Evolutionary conservation across 2,329 filamentous ascomycete species (phyloP).

Genomic region (Penicillium concentricum): DNA sequence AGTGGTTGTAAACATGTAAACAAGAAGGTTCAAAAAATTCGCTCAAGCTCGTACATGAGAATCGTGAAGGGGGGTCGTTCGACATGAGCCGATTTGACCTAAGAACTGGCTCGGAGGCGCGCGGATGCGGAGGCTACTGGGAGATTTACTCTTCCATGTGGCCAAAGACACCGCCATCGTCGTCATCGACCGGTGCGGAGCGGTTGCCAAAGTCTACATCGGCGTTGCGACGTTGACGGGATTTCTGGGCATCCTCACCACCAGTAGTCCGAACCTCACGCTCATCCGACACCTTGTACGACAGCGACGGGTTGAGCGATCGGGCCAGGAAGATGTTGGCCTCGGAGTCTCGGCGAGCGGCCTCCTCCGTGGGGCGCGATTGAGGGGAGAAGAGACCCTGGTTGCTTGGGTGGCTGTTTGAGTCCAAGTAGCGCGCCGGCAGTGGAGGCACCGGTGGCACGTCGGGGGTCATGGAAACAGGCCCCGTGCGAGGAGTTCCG

Average conservation of each 20-base stretch:
- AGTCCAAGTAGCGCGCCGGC: constrained; percentile 72
- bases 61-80: constrained; percentile 29
- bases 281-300: constrained; percentile 51
- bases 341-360: constrained; percentile 37
- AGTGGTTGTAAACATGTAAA: constrained; percentile 22
- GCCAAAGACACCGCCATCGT: constrained; percentile 94
- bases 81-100: constrained; percentile 12
- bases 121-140: neutral
- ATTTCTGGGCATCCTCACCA: constrained; percentile 50
- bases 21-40: constrained; percentile 32
- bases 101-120: constrained; percentile 2
- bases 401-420: constrained; percentile 62
- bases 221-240: constrained; percentile 36
- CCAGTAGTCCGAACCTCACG: constrained; percentile 70
- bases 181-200: constrained; percentile 70
- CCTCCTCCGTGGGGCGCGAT: constrained; percentile 37
- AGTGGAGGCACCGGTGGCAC: constrained; percentile 85
- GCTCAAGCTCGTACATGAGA: constrained; percentile 40
- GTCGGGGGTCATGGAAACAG: constrained; percentile 64
- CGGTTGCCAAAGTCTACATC: constrained; percentile 38
- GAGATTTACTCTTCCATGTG: constrained; percentile 80
- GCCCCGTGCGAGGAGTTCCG: constrained; percentile 69
- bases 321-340: constrained; percentile 44
- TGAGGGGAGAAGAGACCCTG: constrained; percentile 54
- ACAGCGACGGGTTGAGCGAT: constrained; percentile 46